phyloP scores from a whole-genome alignment of 192 early-diverging fungal genomes.

The Backusella psychrophila region DNA sequence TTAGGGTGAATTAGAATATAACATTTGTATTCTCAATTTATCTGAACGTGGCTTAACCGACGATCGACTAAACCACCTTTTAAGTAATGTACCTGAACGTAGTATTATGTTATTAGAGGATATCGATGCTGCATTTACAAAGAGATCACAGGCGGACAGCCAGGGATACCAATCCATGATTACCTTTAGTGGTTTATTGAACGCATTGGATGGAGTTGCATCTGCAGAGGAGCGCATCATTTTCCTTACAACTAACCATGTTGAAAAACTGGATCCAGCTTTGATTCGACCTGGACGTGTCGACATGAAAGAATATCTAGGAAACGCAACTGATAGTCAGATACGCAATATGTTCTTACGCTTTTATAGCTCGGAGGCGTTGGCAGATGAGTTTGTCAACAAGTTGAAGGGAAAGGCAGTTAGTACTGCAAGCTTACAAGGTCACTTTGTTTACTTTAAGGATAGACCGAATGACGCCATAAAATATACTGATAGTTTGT shows the following conservation, averaged over 20 bases:
- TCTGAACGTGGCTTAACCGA: conserved; percentile 81
- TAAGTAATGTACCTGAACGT: conserved; percentile 77
- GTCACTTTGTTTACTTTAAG: conserved; percentile 91
- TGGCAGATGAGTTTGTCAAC: conserved; percentile 74
- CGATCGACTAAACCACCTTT: conserved; percentile 76
- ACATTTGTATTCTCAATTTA: conserved; percentile 87
- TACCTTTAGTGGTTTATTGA: conserved; percentile 84
- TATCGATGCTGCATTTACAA: conserved; percentile 82
- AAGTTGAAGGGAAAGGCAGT: conserved; percentile 49
- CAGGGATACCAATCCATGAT: conserved; percentile 82
- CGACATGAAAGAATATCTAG: conserved; percentile 73
- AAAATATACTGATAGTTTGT: conserved; percentile 32
- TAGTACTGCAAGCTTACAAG: conserved; percentile 90
- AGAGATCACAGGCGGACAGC: conserved; percentile 63
- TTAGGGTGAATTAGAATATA: conserved; percentile 76
- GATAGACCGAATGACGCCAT: conserved; percentile 72
- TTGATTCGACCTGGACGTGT: conserved; percentile 81
- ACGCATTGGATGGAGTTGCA: conserved; percentile 86
- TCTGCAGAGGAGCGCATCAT: conserved; percentile 86
- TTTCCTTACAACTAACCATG: conserved; percentile 91
- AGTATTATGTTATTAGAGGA: conserved; percentile 82
- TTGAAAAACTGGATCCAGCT: conserved; percentile 74
- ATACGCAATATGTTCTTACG: conserved; percentile 74
- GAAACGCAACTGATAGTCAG: conserved; percentile 67
- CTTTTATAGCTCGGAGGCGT: conserved; percentile 62